Percentiles rank a stretch among this genome's conserved stretches.
phyloP scores from a whole-genome alignment of 495 filamentous ascomycete genomes.

The Aspergillus asperescens region DNA sequence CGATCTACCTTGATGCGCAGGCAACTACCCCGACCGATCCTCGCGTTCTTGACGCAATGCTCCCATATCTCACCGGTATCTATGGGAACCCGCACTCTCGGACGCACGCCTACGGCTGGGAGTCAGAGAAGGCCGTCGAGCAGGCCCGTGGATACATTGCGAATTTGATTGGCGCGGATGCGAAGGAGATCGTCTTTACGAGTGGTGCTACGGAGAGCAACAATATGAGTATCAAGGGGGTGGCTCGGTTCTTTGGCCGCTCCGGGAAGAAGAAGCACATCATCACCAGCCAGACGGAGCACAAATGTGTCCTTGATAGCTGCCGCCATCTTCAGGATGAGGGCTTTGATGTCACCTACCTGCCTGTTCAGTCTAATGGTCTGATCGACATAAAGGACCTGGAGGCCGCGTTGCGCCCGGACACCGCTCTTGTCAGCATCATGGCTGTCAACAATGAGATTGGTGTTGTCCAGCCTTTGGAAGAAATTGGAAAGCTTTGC shows the following conservation, averaged over 20 bases:
- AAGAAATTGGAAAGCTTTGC: constrained; percentile 90
- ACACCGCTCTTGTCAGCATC: constrained; percentile 87
- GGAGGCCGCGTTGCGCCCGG: constrained; percentile 85
- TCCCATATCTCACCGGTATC: constrained; percentile 86
- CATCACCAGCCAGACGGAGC: constrained; percentile 94
- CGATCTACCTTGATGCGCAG: constrained; percentile 98
- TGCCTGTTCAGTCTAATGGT: constrained; percentile 81
- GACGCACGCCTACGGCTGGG: constrained; percentile 98
- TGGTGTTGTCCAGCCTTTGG: constrained; percentile 91
- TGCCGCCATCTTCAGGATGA: constrained; percentile 95
- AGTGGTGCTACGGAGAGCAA: constrained; percentile 98
- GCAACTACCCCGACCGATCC: constrained; percentile 96
- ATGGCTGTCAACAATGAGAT: constrained; percentile 99
- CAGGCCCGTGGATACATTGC: constrained; percentile 79
- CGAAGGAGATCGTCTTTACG: constrained; percentile 98
- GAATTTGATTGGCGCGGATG: constrained; percentile 81
- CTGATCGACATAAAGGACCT: constrained; percentile 79
- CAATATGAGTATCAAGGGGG: constrained; percentile 99
- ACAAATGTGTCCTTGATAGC: constrained; percentile 97
- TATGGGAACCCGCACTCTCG: constrained; percentile 97
- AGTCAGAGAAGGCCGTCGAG: constrained; percentile 90
- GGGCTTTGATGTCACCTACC: constrained; percentile 91
- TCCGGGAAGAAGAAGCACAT: constrained; percentile 97
- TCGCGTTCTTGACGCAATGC: constrained; percentile 91
- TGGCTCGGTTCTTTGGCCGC: constrained; percentile 87